Base-by-base conservation (phyloP, 352 stramenopile species). In the Globisporangium canariense region DNA sequence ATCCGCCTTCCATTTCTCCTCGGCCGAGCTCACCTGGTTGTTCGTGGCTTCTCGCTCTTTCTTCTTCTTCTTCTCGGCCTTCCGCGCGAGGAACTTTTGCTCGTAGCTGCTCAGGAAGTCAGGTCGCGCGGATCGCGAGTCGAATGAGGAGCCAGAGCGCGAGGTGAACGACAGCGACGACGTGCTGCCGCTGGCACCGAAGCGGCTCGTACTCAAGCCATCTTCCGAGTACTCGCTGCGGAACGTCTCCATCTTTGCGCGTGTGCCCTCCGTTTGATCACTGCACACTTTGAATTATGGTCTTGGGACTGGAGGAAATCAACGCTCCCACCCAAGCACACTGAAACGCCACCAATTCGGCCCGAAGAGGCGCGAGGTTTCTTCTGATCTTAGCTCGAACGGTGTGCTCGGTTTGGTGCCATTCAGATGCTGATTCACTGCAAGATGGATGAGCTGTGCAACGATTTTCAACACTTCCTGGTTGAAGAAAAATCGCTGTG, bases 61-160 rank as follows among this genome's bases (percentile, higher is more conserved):
- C 34, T 80, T 79, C 43, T 81, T 82, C 50, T 81, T 76, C 47
- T 86, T 85, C 32, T 78, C 71, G 25, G 71, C 71, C 52, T 87
- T 85, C 14, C 76, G 78, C 20, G 80, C 63, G 22, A 73, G 68
- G 52, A 89, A 88, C 67, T 81, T 83, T 2, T 82, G 71, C 68
- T 89, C 80, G 47, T 75, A 88, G 61, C 56, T 83, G 49, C 66
- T 80, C 1, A 91, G 41, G 30, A 83, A 84, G 45, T 81, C 75
- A 7, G 78, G 80, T 9, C 82, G 79, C 5, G 76, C 77, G 0
- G 73, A 79, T 7, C 69, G 61, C 69, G 76, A 77, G 38, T 60
- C 58, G 28, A 74, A 58, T 0, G 71, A 83, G 0, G 36, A 46
- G 38, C 68, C 73, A 7, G 74, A 70, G 2, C 72, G 60, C 0